These are phyloP conservation scores for Avena sativa DNA, from an alignment of 176 grass and related monocot genomes.

Conservation along the genomic window DNA sequence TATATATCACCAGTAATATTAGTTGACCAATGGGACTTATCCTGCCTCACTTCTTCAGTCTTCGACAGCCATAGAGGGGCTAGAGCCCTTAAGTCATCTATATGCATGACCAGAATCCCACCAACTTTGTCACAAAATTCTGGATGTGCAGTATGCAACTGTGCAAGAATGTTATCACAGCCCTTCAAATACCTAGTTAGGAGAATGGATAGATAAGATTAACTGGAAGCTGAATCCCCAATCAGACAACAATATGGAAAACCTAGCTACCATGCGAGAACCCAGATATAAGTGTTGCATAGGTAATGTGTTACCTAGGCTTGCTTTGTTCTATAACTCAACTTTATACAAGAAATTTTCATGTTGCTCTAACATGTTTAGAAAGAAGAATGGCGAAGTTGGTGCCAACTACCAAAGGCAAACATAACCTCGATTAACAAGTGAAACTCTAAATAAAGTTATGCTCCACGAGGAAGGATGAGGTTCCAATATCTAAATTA, in stretches of 20 bases:
- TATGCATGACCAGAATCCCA: slow-evolving; percentile 85
- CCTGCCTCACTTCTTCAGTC: slow-evolving; percentile 92
- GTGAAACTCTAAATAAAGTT: not conserved
- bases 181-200: slow-evolving; percentile 84
- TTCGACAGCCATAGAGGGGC: slow-evolving; percentile 97
- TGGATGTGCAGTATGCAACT: slow-evolving; percentile 85
- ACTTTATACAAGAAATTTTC: slow-evolving; percentile 6
- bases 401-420: slow-evolving; percentile 23
- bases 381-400: not conserved
- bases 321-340: not conserved
- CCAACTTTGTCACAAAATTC: slow-evolving; percentile 99
- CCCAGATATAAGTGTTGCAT: not conserved
- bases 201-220: slow-evolving; percentile 24
- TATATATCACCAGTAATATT: slow-evolving; percentile 99
- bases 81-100: slow-evolving; percentile 85
- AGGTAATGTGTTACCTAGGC: not conserved
- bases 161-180: slow-evolving; percentile 95
- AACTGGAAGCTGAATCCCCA: not conserved
- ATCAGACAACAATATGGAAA: slow-evolving; percentile 22
- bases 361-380: not conserved
- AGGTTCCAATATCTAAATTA: slow-evolving; percentile 3
- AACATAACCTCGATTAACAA: slow-evolving; percentile 9
- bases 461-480: slow-evolving; percentile 7
- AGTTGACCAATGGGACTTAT: slow-evolving; percentile 90
- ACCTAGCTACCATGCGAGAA: not conserved